Percentiles rank a stretch among this genome's conserved stretches.
Conservation (phyloP, 441 rosid species). For the Erodium texanum region DNA sequence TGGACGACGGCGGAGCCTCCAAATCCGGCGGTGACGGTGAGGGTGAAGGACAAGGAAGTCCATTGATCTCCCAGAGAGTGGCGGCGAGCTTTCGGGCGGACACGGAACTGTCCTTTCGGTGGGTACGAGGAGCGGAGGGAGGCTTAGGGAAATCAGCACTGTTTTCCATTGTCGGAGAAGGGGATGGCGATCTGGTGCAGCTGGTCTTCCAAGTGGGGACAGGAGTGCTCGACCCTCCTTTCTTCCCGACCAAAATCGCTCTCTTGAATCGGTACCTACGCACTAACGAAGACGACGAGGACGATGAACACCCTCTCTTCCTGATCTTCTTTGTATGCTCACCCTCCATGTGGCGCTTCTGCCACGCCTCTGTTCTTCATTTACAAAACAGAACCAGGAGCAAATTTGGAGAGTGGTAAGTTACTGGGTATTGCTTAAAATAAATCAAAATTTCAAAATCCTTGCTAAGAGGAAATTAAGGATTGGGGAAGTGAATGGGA, state of each 20-base stretch:
- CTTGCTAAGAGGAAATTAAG: too few species aligned
- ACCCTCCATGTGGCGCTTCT: constrained; percentile 41
- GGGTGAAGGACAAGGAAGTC: constrained; percentile 33
- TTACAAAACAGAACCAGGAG: too few species aligned
- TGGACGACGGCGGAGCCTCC: constrained; percentile 33
- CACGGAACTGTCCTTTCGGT: constrained; percentile 43
- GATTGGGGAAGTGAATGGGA: too few species aligned
- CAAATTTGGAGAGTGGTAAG: too few species aligned
- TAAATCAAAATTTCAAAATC: too few species aligned
- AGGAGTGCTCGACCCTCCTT: constrained; percentile 87
- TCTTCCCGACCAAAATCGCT: constrained; percentile 69
- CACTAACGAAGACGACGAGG: constrained; percentile 78
- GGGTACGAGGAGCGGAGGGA: constrained; percentile 30
- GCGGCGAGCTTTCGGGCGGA: constrained; percentile 96
- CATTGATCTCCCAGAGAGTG: constrained; percentile 94
- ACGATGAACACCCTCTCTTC: constrained; percentile 77
- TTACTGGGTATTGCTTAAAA: too few species aligned
- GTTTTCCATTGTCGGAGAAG: constrained; percentile 29
- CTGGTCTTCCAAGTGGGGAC: constrained; percentile 86
- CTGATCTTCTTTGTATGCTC: constrained; percentile 41
- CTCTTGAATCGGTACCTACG: constrained; percentile 74
- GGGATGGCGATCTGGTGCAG: constrained; percentile 53
- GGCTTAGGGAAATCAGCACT: constrained; percentile 41
- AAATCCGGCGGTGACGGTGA: constrained; percentile 36
- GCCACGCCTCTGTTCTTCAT: constrained; percentile 24